Base-by-base conservation (phyloP, 352 stramenopile species). In the Phytophthora europaea region DNA sequence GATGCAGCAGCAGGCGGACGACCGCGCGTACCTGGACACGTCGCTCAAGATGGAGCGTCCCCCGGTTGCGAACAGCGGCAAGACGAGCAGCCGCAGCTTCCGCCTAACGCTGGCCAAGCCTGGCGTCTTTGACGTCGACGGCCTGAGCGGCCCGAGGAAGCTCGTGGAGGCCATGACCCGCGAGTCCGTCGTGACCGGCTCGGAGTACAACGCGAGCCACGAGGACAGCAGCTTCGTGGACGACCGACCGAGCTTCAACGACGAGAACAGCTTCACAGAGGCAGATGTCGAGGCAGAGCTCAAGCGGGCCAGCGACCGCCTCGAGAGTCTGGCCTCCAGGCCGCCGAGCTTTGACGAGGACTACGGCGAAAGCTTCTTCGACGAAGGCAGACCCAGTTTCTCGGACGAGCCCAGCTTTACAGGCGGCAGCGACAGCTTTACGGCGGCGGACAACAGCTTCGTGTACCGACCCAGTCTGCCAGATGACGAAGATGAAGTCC, bases 1-100 rank as follows among this genome's bases (percentile, higher is more conserved):
- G 38, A 89, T 89, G 82, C 79, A 87, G 69, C 68, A 78, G 57
- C 78, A 89, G 48, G 80, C 78, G 6, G 82, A 89, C 65, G 82
- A 89, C 67, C 75, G 82, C 65, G 57, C 61, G 36, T 87, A 82
- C 70, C 60, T 82, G 22, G 65, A 80, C 53, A 74, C 72, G 61
- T 61, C 66, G 34, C 78, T 86, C 66, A 69, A 65, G 48, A 61
- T 82, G 65, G 65, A 76, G 15, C 64, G 70, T 6, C 63, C 64
- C 2, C 68, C 68, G 12, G 7, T 43, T 16, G 36, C 12, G 12
- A 12, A 43, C 26, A 38, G 9, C 15, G 40, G 23, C 50, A 9
- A 34, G 55, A 13, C 36, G 13, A 64, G 54, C 6, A 51, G 58
- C 22, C 64, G 36, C 20, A 75, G 72, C 50, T 79, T 73, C 52